Evolutionary conservation across 371 early-diverging fungal species (phyloP).

Genomic region (Rhizopus delemar): DNA sequence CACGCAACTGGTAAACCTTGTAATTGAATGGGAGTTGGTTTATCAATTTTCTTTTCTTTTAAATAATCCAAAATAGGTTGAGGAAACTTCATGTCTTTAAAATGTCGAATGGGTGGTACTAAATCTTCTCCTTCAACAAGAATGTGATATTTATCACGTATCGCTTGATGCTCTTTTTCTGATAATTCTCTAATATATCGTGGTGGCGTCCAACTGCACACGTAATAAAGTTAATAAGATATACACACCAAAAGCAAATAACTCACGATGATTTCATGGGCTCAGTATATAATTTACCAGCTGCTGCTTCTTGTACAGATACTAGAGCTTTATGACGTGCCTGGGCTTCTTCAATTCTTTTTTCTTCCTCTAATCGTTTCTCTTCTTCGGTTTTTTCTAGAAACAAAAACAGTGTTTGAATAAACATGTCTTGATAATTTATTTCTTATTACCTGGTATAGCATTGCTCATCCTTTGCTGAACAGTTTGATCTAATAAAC

Average conservation of each 20-base stretch:
- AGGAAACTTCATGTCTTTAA: conserved; percentile 78
- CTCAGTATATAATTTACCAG: conserved; percentile 84
- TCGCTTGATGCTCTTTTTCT: conserved; percentile 51
- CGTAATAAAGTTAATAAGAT: background rate
- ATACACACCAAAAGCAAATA: background rate
- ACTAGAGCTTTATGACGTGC: conserved; percentile 77
- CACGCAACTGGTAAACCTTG: conserved; percentile 85
- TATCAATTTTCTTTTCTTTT: conserved; percentile 75
- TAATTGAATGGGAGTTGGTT: conserved; percentile 97
- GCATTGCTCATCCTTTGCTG: conserved; percentile 67
- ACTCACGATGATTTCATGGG: conserved; percentile 76
- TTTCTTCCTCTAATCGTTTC: conserved; percentile 81
- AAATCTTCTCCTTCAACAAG: conserved; percentile 73
- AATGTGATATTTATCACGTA: conserved; percentile 72
- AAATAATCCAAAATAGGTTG: conserved; percentile 80
- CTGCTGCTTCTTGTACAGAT: conserved; percentile 85
- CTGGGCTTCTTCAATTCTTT: conserved; percentile 80
- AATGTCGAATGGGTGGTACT: conserved; percentile 77
- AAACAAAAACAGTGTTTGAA: background rate
- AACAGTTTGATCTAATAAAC: conserved; percentile 85
- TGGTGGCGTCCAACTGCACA: conserved; percentile 78
- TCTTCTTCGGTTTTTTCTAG: conserved; percentile 65
- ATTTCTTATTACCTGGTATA: conserved; percentile 37
- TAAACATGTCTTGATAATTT: background rate
- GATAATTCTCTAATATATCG: conserved; percentile 61